Evolutionary conservation across 2,329 filamentous ascomycete species (phyloP), one percentile per base, ranked within the genome.

Genomic region (Ophiostoma montium): DNA sequence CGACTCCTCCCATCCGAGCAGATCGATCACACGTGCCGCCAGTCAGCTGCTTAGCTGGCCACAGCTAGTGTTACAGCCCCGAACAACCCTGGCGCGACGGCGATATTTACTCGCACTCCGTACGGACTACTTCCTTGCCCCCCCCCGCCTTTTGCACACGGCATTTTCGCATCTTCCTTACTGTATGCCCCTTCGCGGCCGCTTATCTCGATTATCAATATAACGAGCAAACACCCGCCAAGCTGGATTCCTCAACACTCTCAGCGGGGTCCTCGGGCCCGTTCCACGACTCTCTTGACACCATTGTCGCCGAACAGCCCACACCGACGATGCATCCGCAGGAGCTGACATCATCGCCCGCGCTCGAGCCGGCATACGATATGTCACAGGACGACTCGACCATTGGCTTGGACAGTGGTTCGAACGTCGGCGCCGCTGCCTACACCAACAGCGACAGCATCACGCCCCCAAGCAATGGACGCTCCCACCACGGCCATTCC

Each of bases 211-310:
- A 27, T 27, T 4, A 27, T n/a, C n/a, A n/a, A n/a, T n/a, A n/a
- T n/a, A n/a, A n/a, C 19, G 41, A 23, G 38, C 15, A 13, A 30
- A 46, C 23, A 36, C 16, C n/a, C n/a, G 44, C 31, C 54, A 57
- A 48, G 36, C 70, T 76, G 73, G 74, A 78, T 71, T 69, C 69
- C 54, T 70, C 70, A 53, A 70, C 64, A 16, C 58, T 71, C 32
- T 66, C 67, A 43, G 64, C 65, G 59, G 71, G 70, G 65, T 72
- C 71, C 53, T 63, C 67, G 61, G 70, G 65, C 66, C 71, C 72
- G 59, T 72, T 69, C 59, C 69, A 70, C 69, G 68, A 72, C 70
- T 66, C 67, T 51, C 62, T 61, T 57, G 69, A 72, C 58, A 70
- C 57, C 52, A 73, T 74, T 68, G 75, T 79, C 50, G 65, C 66